Conservation (phyloP, 257 asterid genomes). For the Solanum corneliomulleri region DNA sequence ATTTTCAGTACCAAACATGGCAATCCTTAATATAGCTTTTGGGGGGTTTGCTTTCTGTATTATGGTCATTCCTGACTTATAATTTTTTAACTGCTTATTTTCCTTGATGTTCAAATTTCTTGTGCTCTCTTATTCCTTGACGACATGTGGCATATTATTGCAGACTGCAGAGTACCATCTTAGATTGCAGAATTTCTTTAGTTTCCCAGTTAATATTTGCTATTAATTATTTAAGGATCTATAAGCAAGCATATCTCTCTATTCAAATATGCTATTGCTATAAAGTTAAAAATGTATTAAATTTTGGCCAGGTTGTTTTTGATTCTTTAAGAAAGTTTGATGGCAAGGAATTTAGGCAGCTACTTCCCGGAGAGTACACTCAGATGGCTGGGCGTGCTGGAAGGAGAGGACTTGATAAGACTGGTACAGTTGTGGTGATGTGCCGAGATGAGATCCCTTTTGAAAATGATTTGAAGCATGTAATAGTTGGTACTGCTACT, state of each 20-base stretch:
- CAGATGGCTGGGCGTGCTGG: slow-evolving; percentile 99
- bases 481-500: slow-evolving; percentile 88
- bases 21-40: neutral
- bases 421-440: slow-evolving; percentile 81
- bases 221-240: neutral
- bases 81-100: neutral
- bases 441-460: slow-evolving; percentile 94
- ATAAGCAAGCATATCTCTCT: neutral
- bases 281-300: neutral
- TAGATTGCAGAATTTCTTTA: neutral
- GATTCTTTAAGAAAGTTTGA: slow-evolving; percentile 86
- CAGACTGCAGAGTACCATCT: neutral
- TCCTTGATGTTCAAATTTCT: neutral
- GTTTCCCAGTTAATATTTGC: neutral
- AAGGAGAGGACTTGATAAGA: slow-evolving; percentile 97
- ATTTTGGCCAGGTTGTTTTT: slow-evolving; percentile 76
- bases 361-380: slow-evolving; percentile 98
- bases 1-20: neutral
- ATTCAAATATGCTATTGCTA: neutral
- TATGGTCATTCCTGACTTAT: neutral
- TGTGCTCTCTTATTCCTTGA: neutral
- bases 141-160: neutral
- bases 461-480: slow-evolving; percentile 61
- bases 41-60: neutral
- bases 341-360: slow-evolving; percentile 81